Percentiles rank a stretch among this genome's conserved stretches.
These are phyloP conservation scores for Jacaranda mimosifolia DNA, from an alignment of 257 asterid genomes.

Conservation along the genomic window DNA sequence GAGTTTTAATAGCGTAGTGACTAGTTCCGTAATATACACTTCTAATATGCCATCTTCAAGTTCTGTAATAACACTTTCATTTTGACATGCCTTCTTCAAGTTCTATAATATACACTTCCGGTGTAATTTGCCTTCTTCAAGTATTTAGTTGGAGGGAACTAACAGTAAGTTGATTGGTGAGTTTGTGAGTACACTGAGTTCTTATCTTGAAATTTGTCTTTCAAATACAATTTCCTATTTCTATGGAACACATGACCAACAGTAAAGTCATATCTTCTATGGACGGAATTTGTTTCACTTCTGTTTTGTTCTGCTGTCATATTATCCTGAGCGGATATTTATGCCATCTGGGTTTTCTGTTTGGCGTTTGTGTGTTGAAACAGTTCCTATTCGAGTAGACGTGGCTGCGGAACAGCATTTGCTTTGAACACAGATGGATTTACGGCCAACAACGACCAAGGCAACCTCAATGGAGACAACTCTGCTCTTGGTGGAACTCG, in stretches of 20 bases:
- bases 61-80: background rate
- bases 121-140: background rate
- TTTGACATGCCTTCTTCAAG: background rate
- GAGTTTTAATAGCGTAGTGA: background rate
- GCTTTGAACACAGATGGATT: conserved; percentile 81
- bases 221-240: too few species aligned
- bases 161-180: background rate
- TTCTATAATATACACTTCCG: background rate
- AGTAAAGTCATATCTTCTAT: too few species aligned
- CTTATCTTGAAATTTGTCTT: too few species aligned
- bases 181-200: background rate
- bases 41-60: background rate
- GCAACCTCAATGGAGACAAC: conserved; percentile 50
- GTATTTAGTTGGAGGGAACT: background rate
- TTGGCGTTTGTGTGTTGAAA: background rate
- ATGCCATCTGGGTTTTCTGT: too few species aligned
- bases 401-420: conserved; percentile 53
- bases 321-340: too few species aligned
- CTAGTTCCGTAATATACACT: background rate
- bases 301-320: too few species aligned
- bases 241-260: too few species aligned
- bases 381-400: conserved; percentile 50
- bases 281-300: too few species aligned
- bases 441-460: conserved; percentile 61
- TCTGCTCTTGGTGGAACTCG: conserved; percentile 80